These are phyloP conservation scores for Guillardia theta DNA, from an alignment of 78 protist genomes.

Conservation along the genomic window DNA sequence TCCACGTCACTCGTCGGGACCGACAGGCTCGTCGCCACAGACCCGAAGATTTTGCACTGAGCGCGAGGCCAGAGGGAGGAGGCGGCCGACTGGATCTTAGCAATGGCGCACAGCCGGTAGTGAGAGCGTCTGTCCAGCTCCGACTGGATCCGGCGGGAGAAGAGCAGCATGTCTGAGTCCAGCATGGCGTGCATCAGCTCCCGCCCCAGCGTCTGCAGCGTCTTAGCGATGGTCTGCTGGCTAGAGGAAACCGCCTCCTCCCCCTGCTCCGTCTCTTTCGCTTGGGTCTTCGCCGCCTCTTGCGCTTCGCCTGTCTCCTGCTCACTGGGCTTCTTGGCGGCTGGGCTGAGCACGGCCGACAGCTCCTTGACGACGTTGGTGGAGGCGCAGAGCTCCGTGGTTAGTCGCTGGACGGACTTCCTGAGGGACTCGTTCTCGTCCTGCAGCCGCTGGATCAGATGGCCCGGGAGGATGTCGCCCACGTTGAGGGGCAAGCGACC, in stretches of 20 bases:
- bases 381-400: background rate
- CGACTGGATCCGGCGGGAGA: background rate
- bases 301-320: background rate
- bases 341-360: background rate
- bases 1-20: background rate
- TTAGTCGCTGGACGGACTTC: background rate
- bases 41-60: background rate
- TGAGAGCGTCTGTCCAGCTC: background rate
- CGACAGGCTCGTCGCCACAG: background rate
- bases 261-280: background rate
- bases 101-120: background rate
- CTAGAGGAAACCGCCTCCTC: background rate
- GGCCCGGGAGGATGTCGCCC: no score
- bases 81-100: background rate
- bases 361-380: background rate
- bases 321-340: background rate
- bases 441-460: background rate
- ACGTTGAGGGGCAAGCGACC: no score
- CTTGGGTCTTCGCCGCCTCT: background rate
- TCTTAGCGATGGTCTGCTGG: background rate
- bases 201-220: conserved; percentile 13
- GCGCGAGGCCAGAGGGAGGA: conserved; percentile 41
- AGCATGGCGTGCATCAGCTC: background rate
- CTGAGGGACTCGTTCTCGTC: background rate
- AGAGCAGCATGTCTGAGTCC: background rate